Conservation (phyloP, 2,329 filamentous ascomycete genomes). For the Purpureocillium takamizusanense region DNA sequence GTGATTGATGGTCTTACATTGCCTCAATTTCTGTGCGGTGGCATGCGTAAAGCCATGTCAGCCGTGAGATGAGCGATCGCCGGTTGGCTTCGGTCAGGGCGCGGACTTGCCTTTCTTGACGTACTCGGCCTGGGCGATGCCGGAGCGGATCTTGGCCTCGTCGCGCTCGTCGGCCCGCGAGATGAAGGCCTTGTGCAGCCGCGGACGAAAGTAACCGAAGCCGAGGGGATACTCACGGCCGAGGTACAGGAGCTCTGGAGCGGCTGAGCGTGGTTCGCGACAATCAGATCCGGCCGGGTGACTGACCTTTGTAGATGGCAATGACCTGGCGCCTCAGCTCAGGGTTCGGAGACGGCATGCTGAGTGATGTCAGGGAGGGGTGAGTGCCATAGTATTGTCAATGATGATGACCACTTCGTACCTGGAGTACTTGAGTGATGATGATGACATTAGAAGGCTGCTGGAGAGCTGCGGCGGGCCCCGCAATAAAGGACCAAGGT, state of each 20-base stretch:
- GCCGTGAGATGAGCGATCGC: slow-evolving; percentile 2
- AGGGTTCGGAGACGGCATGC: slow-evolving; percentile 30
- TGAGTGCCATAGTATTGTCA: background rate
- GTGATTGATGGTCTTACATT: slow-evolving; percentile 63
- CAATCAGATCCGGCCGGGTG: background rate
- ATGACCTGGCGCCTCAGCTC: slow-evolving; percentile 71
- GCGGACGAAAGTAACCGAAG: slow-evolving; percentile 67
- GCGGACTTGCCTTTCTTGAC: slow-evolving; percentile 72
- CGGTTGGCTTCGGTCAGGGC: background rate
- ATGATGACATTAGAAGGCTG: too few species aligned
- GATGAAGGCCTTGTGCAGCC: slow-evolving; percentile 79
- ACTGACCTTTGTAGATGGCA: slow-evolving; percentile 73
- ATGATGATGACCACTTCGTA: too few species aligned
- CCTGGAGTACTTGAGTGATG: too few species aligned
- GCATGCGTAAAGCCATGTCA: background rate
- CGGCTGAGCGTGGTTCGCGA: background rate
- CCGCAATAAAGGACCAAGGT: too few species aligned
- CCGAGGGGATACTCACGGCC: slow-evolving; percentile 83
- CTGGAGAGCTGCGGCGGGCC: too few species aligned
- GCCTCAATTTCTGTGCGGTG: slow-evolving; percentile 71
- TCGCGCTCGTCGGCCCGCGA: slow-evolving; percentile 62
- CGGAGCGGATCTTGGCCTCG: slow-evolving; percentile 65
- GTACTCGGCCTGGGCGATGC: slow-evolving; percentile 71
- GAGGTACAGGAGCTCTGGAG: slow-evolving; percentile 69
- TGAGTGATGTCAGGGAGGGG: background rate